A percentile compares a stretch with the other conserved stretches of the same genome.
These are phyloP conservation scores for Sclerotinia nivalis DNA, from an alignment of 2,329 filamentous ascomycete genomes.

Conservation along the genomic window DNA sequence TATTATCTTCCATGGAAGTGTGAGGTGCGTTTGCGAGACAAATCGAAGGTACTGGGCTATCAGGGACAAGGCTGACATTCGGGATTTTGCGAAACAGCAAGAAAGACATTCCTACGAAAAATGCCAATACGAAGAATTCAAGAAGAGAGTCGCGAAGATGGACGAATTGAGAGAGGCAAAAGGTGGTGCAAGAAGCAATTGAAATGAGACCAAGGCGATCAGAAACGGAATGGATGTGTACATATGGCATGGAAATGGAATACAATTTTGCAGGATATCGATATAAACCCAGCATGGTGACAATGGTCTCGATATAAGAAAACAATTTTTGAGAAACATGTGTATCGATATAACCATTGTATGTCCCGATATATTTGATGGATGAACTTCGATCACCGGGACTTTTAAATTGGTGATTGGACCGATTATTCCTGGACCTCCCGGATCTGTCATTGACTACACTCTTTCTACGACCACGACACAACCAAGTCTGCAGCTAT, in stretches of 20 bases:
- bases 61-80: conserved; percentile 26
- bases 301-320: neutral
- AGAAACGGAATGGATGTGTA: conserved; percentile 26
- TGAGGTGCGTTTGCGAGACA: conserved; percentile 61
- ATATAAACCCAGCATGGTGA: neutral
- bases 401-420: neutral
- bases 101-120: conserved; percentile 99
- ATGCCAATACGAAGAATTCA: conserved; percentile 99
- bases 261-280: conserved; percentile 23
- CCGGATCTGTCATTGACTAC: neutral
- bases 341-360: neutral
- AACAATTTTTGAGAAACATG: neutral
- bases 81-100: conserved; percentile 57
- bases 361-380: neutral
- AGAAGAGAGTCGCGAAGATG: conserved; percentile 98
- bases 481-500: neutral
- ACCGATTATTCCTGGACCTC: neutral
- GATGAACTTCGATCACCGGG: neutral
- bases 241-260: conserved; percentile 30
- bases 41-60: neutral
- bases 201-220: conserved; percentile 27
- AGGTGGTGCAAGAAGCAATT: conserved; percentile 84
- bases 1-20: conserved; percentile 99
- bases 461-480: neutral
- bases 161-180: conserved; percentile 88